These are phyloP conservation scores for Dichotomopilus funicola DNA, from an alignment of 2,329 filamentous ascomycete species.

Conservation along the genomic window DNA sequence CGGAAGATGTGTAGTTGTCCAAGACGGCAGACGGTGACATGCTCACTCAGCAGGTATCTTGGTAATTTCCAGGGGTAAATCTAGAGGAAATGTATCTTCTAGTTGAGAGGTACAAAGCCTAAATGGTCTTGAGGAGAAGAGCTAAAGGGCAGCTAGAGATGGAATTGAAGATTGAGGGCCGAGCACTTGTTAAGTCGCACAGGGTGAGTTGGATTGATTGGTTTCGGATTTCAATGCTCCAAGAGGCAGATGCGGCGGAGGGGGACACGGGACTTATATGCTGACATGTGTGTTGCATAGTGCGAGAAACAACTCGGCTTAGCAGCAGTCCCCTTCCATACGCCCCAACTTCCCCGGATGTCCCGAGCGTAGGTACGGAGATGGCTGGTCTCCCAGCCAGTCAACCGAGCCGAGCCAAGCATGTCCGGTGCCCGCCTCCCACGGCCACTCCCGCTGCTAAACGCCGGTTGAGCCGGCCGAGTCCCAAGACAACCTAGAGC, in stretches of 20 bases:
- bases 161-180: not conserved
- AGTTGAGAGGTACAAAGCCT: too few relatives aligned
- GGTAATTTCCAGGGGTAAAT: not conserved
- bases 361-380: too few relatives aligned
- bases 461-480: too few relatives aligned
- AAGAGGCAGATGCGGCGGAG: not conserved
- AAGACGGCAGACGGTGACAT: constrained; percentile 57
- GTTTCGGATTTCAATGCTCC: not conserved
- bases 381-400: too few relatives aligned
- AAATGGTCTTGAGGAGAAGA: not conserved
- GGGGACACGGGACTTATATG: not conserved
- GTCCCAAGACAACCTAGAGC: too few relatives aligned
- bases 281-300: not conserved
- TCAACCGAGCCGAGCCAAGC: too few relatives aligned
- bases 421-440: too few relatives aligned
- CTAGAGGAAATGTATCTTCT: too few relatives aligned
- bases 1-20: constrained; percentile 35
- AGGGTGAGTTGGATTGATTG: not conserved
- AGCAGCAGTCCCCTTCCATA: not conserved
- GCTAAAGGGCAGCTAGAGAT: too few relatives aligned
- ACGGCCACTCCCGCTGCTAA: too few relatives aligned
- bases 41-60: constrained; percentile 23
- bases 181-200: not conserved
- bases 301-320: not conserved
- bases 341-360: too few relatives aligned